A percentile compares a stretch with the other conserved stretches of the same genome.
Conservation (phyloP, 2,329 filamentous ascomycete genomes). For the Stachybotrys elegans region DNA sequence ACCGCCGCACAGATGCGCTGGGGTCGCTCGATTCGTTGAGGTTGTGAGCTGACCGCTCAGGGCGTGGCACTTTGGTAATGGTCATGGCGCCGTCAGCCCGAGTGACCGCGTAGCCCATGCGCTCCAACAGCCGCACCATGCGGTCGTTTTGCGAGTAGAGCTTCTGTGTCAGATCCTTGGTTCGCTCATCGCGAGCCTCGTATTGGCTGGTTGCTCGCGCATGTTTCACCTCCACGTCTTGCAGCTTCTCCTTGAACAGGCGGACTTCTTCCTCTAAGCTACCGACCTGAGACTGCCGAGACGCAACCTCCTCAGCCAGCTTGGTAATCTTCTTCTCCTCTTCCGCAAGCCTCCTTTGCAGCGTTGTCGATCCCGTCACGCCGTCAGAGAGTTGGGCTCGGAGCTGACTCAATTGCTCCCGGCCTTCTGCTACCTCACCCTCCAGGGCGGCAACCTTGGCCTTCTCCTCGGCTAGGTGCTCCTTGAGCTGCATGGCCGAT, state of each 20-base stretch:
- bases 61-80: slow-evolving; percentile 65
- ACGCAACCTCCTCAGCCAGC: slow-evolving; percentile 66
- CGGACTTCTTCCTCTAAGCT: slow-evolving; percentile 72
- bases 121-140: slow-evolving; percentile 76
- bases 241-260: slow-evolving; percentile 60
- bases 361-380: slow-evolving; percentile 74
- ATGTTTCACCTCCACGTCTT: slow-evolving; percentile 47
- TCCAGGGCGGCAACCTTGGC: slow-evolving; percentile 51
- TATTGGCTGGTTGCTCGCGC: slow-evolving; percentile 51
- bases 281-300: slow-evolving; percentile 70
- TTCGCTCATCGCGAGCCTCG: slow-evolving; percentile 64
- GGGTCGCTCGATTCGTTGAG: slow-evolving; percentile 55
- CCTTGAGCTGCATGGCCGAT: slow-evolving; percentile 44
- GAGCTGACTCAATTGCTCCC: slow-evolving; percentile 63
- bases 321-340: slow-evolving; percentile 67
- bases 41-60: slow-evolving; percentile 51
- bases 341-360: slow-evolving; percentile 70
- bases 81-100: slow-evolving; percentile 68
- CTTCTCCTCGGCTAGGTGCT: slow-evolving; percentile 48
- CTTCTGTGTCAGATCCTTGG: slow-evolving; percentile 78
- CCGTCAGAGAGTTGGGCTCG: slow-evolving; percentile 72
- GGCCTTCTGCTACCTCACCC: slow-evolving; percentile 56
- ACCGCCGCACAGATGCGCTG: slow-evolving; percentile 47
- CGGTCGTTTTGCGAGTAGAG: slow-evolving; percentile 81
- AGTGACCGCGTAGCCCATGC: slow-evolving; percentile 77